Conservation (phyloP, 257 asterid genomes). For the Apocynum venetum region DNA sequence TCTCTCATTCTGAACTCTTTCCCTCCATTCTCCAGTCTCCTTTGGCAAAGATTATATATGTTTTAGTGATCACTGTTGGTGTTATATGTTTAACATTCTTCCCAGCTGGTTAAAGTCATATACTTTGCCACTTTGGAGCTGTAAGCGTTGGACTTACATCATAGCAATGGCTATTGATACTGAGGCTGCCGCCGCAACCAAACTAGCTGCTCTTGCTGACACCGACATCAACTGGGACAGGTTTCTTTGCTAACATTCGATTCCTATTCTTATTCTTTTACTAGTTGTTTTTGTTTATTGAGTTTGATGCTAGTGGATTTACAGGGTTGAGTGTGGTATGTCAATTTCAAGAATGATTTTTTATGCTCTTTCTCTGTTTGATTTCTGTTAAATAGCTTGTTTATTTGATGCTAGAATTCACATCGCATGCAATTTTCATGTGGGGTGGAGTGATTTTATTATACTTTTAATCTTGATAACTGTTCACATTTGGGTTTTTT, state of each 20-base stretch:
- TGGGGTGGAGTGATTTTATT: not conserved
- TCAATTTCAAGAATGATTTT: not conserved
- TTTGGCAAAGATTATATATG: not conserved
- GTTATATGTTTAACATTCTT: not conserved
- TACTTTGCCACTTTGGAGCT: not conserved
- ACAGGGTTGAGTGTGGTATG: not conserved
- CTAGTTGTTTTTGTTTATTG: not conserved
- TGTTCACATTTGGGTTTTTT: not conserved
- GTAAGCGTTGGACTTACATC: not conserved
- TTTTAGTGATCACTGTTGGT: not conserved
- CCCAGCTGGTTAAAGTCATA: not conserved
- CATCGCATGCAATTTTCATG: not conserved
- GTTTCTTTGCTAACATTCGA: conserved; percentile 16
- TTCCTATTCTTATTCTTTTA: not conserved
- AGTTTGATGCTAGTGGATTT: not conserved
- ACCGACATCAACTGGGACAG: conserved; percentile 92
- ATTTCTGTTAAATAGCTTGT: not conserved
- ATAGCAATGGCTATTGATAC: conserved; percentile 1
- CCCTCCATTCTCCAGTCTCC: not conserved
- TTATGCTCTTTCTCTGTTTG: not conserved
- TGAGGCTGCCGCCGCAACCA: conserved; percentile 22
- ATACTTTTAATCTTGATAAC: not conserved
- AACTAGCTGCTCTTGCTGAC: conserved; percentile 72
- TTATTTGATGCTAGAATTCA: not conserved
- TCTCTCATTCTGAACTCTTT: not conserved